Conservation (phyloP, 2,329 filamentous ascomycete species). For the Monosporascus sp. region DNA sequence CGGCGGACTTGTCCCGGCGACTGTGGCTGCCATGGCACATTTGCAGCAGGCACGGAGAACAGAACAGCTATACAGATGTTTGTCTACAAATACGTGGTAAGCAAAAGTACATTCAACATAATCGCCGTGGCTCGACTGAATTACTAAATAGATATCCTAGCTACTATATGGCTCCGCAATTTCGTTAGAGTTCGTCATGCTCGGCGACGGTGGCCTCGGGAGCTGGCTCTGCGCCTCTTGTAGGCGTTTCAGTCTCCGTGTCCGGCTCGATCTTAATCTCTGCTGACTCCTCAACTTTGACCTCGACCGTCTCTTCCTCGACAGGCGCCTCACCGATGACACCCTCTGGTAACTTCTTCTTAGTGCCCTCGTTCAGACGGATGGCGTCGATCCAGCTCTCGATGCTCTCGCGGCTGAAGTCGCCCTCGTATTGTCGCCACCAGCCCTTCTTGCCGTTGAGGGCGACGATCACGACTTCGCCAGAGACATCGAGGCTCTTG, state of each 20-base stretch:
- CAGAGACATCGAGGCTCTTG: constrained; percentile 56
- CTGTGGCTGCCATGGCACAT: too few species aligned
- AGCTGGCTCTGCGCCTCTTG: constrained; percentile 29
- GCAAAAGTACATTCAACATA: background rate
- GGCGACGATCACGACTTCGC: constrained; percentile 67
- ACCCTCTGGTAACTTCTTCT: constrained; percentile 65
- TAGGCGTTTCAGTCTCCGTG: constrained; percentile 19
- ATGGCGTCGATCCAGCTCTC: constrained; percentile 90
- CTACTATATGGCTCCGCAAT: background rate
- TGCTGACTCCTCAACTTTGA: constrained; percentile 29
- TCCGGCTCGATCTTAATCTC: constrained; percentile 24
- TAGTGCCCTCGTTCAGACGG: constrained; percentile 78
- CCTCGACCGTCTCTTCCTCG: constrained; percentile 38
- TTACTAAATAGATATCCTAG: background rate
- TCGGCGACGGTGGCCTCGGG: constrained; percentile 30
- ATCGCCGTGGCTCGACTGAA: too few species aligned
- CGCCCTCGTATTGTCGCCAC: constrained; percentile 70
- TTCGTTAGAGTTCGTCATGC: constrained; percentile 47
- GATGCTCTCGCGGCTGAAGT: constrained; percentile 56
- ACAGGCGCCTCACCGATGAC: constrained; percentile 41
- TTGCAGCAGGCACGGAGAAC: background rate
- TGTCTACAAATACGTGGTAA: background rate
- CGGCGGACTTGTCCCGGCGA: too few species aligned
- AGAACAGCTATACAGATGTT: background rate
- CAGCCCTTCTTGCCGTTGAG: constrained; percentile 81